Conservation (phyloP, 2,329 filamentous ascomycete species). For the Hymenotorrendiella dingleyae region DNA sequence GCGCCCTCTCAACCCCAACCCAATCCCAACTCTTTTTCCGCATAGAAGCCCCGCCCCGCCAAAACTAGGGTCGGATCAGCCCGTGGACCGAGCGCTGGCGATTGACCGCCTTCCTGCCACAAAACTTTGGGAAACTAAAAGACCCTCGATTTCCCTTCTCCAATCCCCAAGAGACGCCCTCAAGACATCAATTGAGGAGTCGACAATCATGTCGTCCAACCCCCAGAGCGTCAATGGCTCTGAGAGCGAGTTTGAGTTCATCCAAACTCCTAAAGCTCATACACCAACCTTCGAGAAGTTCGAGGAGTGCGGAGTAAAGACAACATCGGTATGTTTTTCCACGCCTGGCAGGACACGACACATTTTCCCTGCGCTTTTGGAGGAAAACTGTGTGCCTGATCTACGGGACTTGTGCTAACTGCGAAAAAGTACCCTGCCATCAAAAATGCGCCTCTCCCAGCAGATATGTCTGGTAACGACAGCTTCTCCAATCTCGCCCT, state of each 20-base stretch:
- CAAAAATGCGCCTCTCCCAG: slow-evolving; percentile 89
- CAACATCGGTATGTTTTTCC: slow-evolving; percentile 47
- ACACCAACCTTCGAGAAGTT: slow-evolving; percentile 44
- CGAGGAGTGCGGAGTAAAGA: slow-evolving; percentile 50
- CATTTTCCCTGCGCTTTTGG: too few relatives aligned
- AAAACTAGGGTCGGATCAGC: too few relatives aligned
- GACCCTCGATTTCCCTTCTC: too few relatives aligned
- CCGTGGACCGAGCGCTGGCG: too few relatives aligned
- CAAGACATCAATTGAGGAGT: slow-evolving; percentile 19
- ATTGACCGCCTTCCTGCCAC: too few relatives aligned
- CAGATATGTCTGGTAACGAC: slow-evolving; percentile 77
- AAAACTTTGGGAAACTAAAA: too few relatives aligned
- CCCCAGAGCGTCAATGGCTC: slow-evolving; percentile 42
- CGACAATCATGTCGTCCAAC: slow-evolving; percentile 41
- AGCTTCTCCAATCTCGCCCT: slow-evolving; percentile 82
- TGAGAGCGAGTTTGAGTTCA: slow-evolving; percentile 58
- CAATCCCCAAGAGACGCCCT: too few relatives aligned
- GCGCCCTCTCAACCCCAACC: too few relatives aligned
- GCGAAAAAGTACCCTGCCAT: slow-evolving; percentile 71
- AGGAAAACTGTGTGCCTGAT: too few relatives aligned
- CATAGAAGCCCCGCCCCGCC: too few relatives aligned
- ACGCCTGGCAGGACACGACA: too few relatives aligned
- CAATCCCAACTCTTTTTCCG: too few relatives aligned
- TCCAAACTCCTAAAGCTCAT: slow-evolving; percentile 48
- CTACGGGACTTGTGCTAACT: slow-evolving; percentile 25